phyloP scores from a whole-genome alignment of 257 asterid genomes.

The Coffea eugenioides region DNA sequence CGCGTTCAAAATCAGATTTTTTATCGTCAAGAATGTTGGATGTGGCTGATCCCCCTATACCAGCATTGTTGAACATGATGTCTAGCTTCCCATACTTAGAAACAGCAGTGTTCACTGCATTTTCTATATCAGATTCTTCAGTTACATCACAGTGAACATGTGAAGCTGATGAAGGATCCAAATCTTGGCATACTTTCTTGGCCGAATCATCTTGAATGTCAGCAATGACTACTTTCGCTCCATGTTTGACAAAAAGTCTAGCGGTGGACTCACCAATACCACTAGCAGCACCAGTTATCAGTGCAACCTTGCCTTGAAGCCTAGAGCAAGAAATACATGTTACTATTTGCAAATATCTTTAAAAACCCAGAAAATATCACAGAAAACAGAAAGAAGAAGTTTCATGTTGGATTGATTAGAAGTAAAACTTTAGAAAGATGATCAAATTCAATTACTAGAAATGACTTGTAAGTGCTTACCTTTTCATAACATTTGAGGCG shows the following conservation, averaged over 20 bases:
- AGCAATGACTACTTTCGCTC: conserved; percentile 20
- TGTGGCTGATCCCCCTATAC: background rate
- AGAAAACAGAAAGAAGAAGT: background rate
- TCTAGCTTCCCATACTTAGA: conserved; percentile 15
- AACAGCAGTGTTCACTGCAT: conserved; percentile 14
- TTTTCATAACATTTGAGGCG: background rate
- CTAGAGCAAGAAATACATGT: background rate
- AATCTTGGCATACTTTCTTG: conserved; percentile 3
- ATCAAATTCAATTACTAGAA: background rate
- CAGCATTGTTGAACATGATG: conserved; percentile 20
- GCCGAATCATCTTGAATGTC: conserved; percentile 7
- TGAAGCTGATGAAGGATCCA: background rate
- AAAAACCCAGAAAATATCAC: background rate
- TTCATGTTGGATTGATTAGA: no score
- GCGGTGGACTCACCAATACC: conserved; percentile 19
- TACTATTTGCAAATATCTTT: background rate
- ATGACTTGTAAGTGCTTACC: background rate
- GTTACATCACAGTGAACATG: conserved; percentile 18
- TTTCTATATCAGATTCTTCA: conserved; percentile 5
- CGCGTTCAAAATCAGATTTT: background rate
- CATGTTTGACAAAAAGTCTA: conserved; percentile 6
- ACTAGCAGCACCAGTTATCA: conserved; percentile 20
- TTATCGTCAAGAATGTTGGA: conserved; percentile 13
- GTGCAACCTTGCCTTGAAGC: conserved; percentile 27
- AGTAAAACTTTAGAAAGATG: background rate